Conservation (phyloP, 2,329 filamentous ascomycete genomes). For the Aspergillus puulaauensis region DNA sequence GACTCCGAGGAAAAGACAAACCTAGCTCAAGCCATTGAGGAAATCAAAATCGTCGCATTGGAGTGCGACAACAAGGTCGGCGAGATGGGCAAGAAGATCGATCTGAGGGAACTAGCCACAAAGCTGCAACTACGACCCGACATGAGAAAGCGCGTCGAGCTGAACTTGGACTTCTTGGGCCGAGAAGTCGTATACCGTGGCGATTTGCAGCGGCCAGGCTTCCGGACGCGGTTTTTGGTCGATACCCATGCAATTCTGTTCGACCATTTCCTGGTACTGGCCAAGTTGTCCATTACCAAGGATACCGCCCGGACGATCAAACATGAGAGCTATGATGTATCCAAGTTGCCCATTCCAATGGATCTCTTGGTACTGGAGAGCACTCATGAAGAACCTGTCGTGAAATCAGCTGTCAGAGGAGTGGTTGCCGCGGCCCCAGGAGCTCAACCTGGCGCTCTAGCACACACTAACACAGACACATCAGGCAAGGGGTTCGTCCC, state of each 20-base stretch:
- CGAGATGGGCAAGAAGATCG: conserved; percentile 87
- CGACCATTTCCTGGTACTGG: conserved; percentile 92
- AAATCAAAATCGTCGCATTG: conserved; percentile 83
- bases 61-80: conserved; percentile 92
- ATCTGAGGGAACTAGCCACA: conserved; percentile 76
- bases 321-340: conserved; percentile 85
- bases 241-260: conserved; percentile 93
- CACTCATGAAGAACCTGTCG: conserved; percentile 84
- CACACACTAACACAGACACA: conserved; percentile 66
- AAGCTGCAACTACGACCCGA: conserved; percentile 84
- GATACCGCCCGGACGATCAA: conserved; percentile 72
- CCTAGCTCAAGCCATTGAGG: conserved; percentile 77
- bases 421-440: conserved; percentile 59
- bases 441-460: conserved; percentile 49
- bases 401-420: conserved; percentile 74
- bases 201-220: conserved; percentile 83
- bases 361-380: conserved; percentile 90
- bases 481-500: conserved; percentile 48
- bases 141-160: conserved; percentile 76
- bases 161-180: conserved; percentile 92
- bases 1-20: conserved; percentile 91
- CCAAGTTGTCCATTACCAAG: conserved; percentile 70
- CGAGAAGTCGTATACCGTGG: conserved; percentile 86
- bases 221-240: conserved; percentile 86
- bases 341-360: conserved; percentile 94